A percentile compares a stretch with the other conserved stretches of the same genome.
These are phyloP conservation scores for Orbilia oligospora DNA, from an alignment of 2,329 filamentous ascomycete species.

Conservation along the genomic window DNA sequence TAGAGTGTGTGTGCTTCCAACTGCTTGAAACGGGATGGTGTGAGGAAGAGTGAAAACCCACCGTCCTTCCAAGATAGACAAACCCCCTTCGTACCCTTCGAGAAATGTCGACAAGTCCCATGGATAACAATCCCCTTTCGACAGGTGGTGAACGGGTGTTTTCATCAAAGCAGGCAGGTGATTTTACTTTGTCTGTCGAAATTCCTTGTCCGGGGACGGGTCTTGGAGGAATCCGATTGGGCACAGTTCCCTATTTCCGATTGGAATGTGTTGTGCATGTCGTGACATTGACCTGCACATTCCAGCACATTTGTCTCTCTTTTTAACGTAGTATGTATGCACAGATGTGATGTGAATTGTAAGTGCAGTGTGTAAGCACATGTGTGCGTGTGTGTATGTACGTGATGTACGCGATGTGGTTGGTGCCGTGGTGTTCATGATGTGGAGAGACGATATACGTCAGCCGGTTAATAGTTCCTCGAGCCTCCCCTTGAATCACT, in stretches of 20 bases:
- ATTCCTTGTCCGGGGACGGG: conserved; percentile 4
- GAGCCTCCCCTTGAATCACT: conserved; percentile 19
- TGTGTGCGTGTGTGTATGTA: conserved; percentile 1
- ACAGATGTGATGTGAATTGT: conserved; percentile 12
- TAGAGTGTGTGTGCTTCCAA: conserved; percentile 40
- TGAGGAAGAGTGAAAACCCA: conserved; percentile 44
- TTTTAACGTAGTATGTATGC: not conserved
- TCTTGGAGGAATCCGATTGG: conserved; percentile 24
- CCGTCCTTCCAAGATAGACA: conserved; percentile 57
- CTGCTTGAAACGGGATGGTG: conserved; percentile 58
- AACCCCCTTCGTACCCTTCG: conserved; percentile 33
- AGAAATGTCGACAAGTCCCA: conserved; percentile 43
- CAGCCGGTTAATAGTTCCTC: conserved; percentile 10
- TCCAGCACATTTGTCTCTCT: conserved; percentile 28
- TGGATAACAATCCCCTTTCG: conserved; percentile 43
- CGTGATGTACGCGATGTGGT: conserved; percentile 20
- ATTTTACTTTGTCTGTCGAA: too few species aligned
- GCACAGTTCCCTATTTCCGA: conserved; percentile 20
- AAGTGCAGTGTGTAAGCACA: not conserved
- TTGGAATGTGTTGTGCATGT: conserved; percentile 22
- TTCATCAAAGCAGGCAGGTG: conserved; percentile 21
- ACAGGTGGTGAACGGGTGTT: conserved; percentile 40
- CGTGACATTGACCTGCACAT: conserved; percentile 18
- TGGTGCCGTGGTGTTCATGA: not conserved
- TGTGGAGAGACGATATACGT: conserved; percentile 26